Conservation (phyloP, 2,329 filamentous ascomycete genomes). For the Stachybotrys elegans region DNA sequence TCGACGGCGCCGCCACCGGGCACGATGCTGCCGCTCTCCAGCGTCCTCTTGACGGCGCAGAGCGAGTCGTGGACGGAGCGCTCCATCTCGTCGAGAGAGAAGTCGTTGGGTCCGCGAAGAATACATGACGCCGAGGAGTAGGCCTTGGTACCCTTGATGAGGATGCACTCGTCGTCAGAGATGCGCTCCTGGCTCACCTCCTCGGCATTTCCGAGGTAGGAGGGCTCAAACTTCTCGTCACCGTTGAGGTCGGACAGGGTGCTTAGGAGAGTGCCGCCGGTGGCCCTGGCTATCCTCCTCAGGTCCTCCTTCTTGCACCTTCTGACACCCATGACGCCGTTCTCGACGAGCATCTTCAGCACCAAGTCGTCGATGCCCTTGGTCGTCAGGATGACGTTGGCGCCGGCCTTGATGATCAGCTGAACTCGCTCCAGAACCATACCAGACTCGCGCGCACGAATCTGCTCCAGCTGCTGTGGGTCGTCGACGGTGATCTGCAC, state of each 20-base stretch:
- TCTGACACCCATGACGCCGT: conserved; percentile 89
- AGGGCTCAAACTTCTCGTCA: conserved; percentile 91
- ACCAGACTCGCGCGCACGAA: conserved; percentile 83
- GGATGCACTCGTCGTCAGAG: conserved; percentile 96
- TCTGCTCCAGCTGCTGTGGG: conserved; percentile 95
- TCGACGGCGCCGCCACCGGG: conserved; percentile 95
- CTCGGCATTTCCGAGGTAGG: conserved; percentile 84
- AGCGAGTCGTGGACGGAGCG: conserved; percentile 95
- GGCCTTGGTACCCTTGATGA: conserved; percentile 92
- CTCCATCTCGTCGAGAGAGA: conserved; percentile 98
- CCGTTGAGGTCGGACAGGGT: conserved; percentile 95
- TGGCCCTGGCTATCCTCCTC: conserved; percentile 90
- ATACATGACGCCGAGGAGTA: conserved; percentile 95
- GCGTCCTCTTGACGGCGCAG: conserved; percentile 92
- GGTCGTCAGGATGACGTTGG: conserved; percentile 93
- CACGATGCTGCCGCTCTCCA: conserved; percentile 95
- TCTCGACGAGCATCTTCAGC: conserved; percentile 91
- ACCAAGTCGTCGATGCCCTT: conserved; percentile 98
- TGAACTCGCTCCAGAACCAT: conserved; percentile 93
- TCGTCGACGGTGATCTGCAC: conserved; percentile 98
- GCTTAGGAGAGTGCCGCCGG: conserved; percentile 87
- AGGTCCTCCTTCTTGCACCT: conserved; percentile 99
- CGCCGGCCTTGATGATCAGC: conserved; percentile 95
- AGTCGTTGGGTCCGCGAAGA: conserved; percentile 92
- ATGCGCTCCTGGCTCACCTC: conserved; percentile 98